A percentile compares a stretch with the other conserved stretches of the same genome.
Evolutionary conservation across 2,329 filamentous ascomycete genomes (phyloP).

Genomic region (Monilinia fructicola): DNA sequence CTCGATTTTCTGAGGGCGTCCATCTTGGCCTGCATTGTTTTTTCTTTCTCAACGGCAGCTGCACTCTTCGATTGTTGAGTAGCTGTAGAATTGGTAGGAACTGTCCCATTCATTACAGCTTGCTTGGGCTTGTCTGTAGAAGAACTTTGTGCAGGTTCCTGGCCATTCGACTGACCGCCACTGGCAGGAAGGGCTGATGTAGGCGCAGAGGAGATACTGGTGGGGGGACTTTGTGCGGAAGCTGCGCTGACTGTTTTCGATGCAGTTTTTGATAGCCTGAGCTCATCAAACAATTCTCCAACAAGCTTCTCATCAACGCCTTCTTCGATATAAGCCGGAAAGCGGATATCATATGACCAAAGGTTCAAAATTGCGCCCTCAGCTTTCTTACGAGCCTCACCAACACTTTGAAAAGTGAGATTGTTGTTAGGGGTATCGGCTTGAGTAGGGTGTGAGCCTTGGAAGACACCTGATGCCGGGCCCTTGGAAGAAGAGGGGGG

Average conservation of each 20-base stretch:
- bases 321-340: slow-evolving; percentile 70
- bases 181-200: background rate
- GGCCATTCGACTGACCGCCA: slow-evolving; percentile 3
- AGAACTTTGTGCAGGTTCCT: background rate
- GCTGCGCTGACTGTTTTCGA: slow-evolving; percentile 25
- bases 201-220: slow-evolving; percentile 9
- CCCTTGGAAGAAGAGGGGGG: background rate
- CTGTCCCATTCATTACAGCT: background rate
- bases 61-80: slow-evolving; percentile 29
- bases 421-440: background rate
- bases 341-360: slow-evolving; percentile 67
- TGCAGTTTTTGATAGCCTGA: slow-evolving; percentile 53
- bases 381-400: slow-evolving; percentile 51
- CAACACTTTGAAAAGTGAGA: slow-evolving; percentile 25
- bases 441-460: background rate
- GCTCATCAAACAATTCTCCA: slow-evolving; percentile 63
- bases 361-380: slow-evolving; percentile 67
- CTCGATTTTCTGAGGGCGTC: slow-evolving; percentile 67
- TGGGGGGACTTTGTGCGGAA: slow-evolving; percentile 13
- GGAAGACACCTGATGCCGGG: background rate
- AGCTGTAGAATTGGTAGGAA: slow-evolving; percentile 1
- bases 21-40: slow-evolving; percentile 72
- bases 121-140: slow-evolving; percentile 8
- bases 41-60: slow-evolving; percentile 66
- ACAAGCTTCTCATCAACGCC: slow-evolving; percentile 66